phyloP scores from a whole-genome alignment of 2,329 filamentous ascomycete genomes.

The Polychaeton citri region DNA sequence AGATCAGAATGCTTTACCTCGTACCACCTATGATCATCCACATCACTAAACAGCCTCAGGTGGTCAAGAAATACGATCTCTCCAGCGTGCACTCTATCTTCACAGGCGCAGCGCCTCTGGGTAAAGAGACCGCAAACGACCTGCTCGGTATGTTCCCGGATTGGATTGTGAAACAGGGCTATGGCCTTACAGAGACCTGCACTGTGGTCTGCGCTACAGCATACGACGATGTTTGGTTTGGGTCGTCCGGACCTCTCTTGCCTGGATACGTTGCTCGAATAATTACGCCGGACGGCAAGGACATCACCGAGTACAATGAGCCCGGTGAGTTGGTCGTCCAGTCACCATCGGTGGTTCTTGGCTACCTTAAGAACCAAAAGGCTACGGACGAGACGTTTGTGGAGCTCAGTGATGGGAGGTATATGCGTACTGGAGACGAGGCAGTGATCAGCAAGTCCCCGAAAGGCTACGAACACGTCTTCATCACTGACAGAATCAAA shows the following conservation, averaged over 20 bases:
- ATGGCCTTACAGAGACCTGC: slow-evolving; percentile 65
- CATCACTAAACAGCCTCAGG: slow-evolving; percentile 51
- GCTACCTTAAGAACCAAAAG: slow-evolving; percentile 76
- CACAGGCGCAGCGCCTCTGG: slow-evolving; percentile 67
- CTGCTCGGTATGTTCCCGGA: slow-evolving; percentile 47
- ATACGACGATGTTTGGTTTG: slow-evolving; percentile 52
- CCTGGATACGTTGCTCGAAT: slow-evolving; percentile 54
- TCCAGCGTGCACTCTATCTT: slow-evolving; percentile 53
- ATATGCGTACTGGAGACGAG: slow-evolving; percentile 70
- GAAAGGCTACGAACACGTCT: slow-evolving; percentile 63
- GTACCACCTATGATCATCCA: slow-evolving; percentile 74
- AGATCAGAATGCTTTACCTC: slow-evolving; percentile 53
- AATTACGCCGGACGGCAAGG: slow-evolving; percentile 52
- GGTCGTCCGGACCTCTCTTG: slow-evolving; percentile 58
- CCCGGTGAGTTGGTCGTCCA: slow-evolving; percentile 73
- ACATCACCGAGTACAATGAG: slow-evolving; percentile 57
- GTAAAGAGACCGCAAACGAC: slow-evolving; percentile 56
- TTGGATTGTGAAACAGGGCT: slow-evolving; percentile 49
- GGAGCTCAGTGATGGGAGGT: slow-evolving; percentile 46
- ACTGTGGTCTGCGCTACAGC: slow-evolving; percentile 54
- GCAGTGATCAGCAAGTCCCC: slow-evolving; percentile 53
- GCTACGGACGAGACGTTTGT: slow-evolving; percentile 63
- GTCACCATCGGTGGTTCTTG: slow-evolving; percentile 62
- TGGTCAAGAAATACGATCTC: slow-evolving; percentile 56
- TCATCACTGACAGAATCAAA: slow-evolving; percentile 73